phyloP scores from a whole-genome alignment of 495 filamentous ascomycete species.

The Diplogelasinospora grovesii region DNA sequence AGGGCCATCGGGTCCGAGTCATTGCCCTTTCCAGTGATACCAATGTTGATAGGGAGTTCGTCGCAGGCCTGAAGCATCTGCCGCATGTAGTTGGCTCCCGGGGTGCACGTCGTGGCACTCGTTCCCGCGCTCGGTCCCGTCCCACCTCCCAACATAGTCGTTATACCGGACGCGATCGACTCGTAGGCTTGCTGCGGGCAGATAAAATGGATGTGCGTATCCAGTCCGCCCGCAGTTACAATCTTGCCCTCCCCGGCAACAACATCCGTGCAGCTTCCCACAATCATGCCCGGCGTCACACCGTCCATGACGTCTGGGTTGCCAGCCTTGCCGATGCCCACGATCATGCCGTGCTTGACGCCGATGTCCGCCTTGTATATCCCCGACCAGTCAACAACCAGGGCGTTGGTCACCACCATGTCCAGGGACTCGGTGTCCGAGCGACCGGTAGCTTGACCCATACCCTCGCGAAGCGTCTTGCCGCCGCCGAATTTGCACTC shows the following conservation, averaged over 20 bases:
- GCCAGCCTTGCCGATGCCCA: conserved; percentile 89
- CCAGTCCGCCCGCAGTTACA: conserved; percentile 84
- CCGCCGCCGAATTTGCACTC: conserved; percentile 96
- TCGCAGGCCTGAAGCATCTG: conserved; percentile 94
- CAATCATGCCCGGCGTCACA: conserved; percentile 69
- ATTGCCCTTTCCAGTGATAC: conserved; percentile 95
- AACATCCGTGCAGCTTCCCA: conserved; percentile 91
- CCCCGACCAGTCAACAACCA: conserved; percentile 86
- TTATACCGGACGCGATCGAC: conserved; percentile 80
- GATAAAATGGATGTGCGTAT: conserved; percentile 94
- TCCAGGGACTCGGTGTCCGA: conserved; percentile 67
- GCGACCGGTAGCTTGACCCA: conserved; percentile 85
- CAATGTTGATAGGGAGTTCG: conserved; percentile 79
- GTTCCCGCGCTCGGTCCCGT: conserved; percentile 84
- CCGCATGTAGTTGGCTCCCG: conserved; percentile 72
- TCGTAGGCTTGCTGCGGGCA: conserved; percentile 93
- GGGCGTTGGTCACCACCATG: conserved; percentile 84
- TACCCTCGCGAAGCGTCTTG: conserved; percentile 90
- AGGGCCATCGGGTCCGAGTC: conserved; percentile 69
- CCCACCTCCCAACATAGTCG: conserved; percentile 87
- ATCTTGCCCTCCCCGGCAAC: conserved; percentile 92
- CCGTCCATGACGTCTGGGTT: conserved; percentile 96
- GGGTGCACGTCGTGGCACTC: conserved; percentile 93
- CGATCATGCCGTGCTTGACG: conserved; percentile 81
- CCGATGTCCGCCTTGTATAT: conserved; percentile 98